phyloP scores from a whole-genome alignment of 768 basidiomycete species.

The Xerocomellus intermedius region DNA sequence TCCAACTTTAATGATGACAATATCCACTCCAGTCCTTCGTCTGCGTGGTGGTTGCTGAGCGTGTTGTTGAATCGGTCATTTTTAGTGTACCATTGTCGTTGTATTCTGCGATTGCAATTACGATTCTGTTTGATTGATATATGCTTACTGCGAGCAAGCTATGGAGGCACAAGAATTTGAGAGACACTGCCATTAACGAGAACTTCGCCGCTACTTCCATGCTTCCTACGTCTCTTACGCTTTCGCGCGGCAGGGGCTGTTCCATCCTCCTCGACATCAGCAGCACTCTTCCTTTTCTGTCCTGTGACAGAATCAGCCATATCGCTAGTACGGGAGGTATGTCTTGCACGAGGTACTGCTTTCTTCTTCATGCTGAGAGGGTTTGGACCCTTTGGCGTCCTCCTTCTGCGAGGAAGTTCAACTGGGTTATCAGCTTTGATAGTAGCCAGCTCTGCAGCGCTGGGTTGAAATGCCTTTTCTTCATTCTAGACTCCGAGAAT shows the following conservation, averaged over 20 bases:
- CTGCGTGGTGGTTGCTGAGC: conserved; percentile 71
- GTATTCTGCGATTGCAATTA: neutral
- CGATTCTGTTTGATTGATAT: neutral
- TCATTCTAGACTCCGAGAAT: conserved; percentile 50
- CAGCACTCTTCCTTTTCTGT: conserved; percentile 21
- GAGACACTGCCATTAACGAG: neutral
- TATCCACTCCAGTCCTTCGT: conserved; percentile 52
- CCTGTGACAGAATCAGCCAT: neutral
- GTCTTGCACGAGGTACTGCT: conserved; percentile 31
- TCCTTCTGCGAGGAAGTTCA: conserved; percentile 53
- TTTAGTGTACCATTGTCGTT: conserved; percentile 1
- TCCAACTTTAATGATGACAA: neutral
- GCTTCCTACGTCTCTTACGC: conserved; percentile 28
- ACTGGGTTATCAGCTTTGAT: conserved; percentile 34
- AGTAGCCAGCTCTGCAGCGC: conserved; percentile 46
- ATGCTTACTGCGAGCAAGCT: neutral
- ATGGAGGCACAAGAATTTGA: neutral
- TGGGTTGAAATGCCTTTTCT: conserved; percentile 55
- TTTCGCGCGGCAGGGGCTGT: neutral
- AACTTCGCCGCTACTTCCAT: neutral
- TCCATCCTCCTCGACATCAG: neutral
- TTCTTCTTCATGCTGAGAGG: conserved; percentile 93
- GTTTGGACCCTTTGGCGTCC: conserved; percentile 84
- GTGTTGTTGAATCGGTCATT: neutral
- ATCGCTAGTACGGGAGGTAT: neutral